Evolutionary conservation across 2,329 filamentous ascomycete genomes (phyloP).

Genomic region (Aspergillus fructus): DNA sequence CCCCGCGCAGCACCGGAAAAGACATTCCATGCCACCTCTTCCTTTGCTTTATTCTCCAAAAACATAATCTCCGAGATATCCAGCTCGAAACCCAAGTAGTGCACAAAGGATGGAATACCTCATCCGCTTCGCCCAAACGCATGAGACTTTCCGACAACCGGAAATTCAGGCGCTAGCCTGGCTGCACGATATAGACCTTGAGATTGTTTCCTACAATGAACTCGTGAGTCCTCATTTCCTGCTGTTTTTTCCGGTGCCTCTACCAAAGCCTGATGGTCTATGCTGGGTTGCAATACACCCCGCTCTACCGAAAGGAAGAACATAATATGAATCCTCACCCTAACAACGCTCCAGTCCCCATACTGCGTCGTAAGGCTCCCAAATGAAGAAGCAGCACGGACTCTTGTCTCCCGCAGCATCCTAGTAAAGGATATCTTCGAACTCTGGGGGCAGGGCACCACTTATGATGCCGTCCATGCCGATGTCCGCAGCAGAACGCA

Average conservation of each 20-base stretch:
- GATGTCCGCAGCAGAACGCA: conserved; percentile 60
- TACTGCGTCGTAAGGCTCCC: conserved; percentile 75
- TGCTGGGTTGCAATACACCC: not conserved
- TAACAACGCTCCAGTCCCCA: conserved; percentile 64
- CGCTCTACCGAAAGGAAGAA: not conserved
- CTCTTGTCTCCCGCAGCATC: conserved; percentile 73
- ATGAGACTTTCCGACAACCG: conserved; percentile 85
- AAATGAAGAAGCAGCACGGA: conserved; percentile 62
- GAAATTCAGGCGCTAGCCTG: conserved; percentile 80
- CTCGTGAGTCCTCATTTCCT: conserved; percentile 56
- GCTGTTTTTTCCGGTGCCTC: conserved; percentile 1
- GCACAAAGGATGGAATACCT: conserved; percentile 66
- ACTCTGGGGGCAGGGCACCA: conserved; percentile 75
- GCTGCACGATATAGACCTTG: conserved; percentile 64
- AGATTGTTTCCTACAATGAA: conserved; percentile 72
- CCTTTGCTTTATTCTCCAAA: not conserved
- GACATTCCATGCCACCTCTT: not conserved
- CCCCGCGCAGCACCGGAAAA: not conserved
- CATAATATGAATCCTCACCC: conserved; percentile 2
- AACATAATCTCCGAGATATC: not conserved
- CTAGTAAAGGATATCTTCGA: conserved; percentile 82
- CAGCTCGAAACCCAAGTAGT: not conserved
- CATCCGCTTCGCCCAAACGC: conserved; percentile 82
- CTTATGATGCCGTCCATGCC: conserved; percentile 67
- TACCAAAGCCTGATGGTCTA: not conserved